These are phyloP conservation scores for Botrytis galanthina DNA, from an alignment of 2,329 filamentous ascomycete species.

Conservation along the genomic window DNA sequence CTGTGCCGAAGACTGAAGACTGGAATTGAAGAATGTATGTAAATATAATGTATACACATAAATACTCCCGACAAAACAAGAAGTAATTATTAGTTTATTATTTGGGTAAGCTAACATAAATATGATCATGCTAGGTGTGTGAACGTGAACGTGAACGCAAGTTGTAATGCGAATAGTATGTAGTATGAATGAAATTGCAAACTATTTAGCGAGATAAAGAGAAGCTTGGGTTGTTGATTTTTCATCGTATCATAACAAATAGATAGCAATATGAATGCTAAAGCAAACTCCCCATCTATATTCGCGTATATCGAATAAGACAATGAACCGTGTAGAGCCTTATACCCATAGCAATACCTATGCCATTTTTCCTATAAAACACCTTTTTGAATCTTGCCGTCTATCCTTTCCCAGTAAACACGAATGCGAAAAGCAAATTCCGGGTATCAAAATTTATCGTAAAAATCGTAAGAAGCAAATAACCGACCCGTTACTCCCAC, in stretches of 20 bases:
- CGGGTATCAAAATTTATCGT: constrained; percentile 3
- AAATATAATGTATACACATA: too few relatives aligned
- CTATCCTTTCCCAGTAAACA: neutral
- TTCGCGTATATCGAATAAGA: neutral
- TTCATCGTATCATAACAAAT: neutral
- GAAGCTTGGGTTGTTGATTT: neutral
- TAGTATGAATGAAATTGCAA: neutral
- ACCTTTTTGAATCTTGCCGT: neutral
- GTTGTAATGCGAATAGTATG: neutral
- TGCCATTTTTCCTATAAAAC: neutral
- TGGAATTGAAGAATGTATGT: too few relatives aligned
- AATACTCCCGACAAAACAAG: too few relatives aligned
- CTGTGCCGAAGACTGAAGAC: too few relatives aligned
- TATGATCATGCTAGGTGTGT: neutral
- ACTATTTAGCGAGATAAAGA: neutral
- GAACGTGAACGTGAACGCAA: neutral
- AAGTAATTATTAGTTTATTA: too few relatives aligned
- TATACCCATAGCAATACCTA: neutral
- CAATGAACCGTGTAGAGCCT: neutral
- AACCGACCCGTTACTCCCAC: neutral
- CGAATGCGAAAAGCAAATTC: neutral
- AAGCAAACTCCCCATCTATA: neutral
- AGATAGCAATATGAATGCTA: neutral
- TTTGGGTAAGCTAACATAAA: neutral
- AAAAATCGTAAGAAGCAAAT: neutral